A percentile compares a stretch with the other conserved stretches of the same genome.
phyloP scores from a whole-genome alignment of 2,329 filamentous ascomycete species.

The Lasiodiplodia theobromae region DNA sequence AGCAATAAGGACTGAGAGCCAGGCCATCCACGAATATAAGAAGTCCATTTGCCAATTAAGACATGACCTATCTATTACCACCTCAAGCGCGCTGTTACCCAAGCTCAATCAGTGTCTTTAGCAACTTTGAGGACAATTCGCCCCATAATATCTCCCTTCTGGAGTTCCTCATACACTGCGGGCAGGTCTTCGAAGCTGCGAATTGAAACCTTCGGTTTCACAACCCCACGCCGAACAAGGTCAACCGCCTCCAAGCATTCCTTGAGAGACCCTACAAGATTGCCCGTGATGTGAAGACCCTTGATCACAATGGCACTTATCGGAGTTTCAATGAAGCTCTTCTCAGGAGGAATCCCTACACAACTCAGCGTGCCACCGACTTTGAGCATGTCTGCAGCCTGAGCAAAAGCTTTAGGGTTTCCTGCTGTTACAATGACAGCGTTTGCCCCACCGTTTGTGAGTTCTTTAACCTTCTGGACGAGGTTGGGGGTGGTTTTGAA shows the following conservation, averaged over 20 bases:
- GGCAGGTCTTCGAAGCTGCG: slow-evolving; percentile 52
- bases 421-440: slow-evolving; percentile 54
- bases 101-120: not conserved
- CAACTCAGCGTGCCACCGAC: slow-evolving; percentile 54
- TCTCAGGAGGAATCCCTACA: slow-evolving; percentile 53
- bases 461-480: slow-evolving; percentile 43
- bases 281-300: slow-evolving; percentile 52
- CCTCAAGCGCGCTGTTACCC: too few relatives aligned
- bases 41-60: too few relatives aligned
- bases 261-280: slow-evolving; percentile 53
- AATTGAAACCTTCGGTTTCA: slow-evolving; percentile 52
- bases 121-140: slow-evolving; percentile 52
- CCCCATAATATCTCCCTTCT: slow-evolving; percentile 53
- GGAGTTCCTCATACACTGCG: slow-evolving; percentile 53
- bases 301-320: slow-evolving; percentile 56
- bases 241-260: slow-evolving; percentile 57
- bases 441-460: slow-evolving; percentile 51
- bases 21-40: too few relatives aligned
- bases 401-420: slow-evolving; percentile 50
- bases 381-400: slow-evolving; percentile 54
- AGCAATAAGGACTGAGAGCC: too few relatives aligned
- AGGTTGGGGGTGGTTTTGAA: slow-evolving; percentile 46
- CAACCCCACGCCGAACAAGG: slow-evolving; percentile 49
- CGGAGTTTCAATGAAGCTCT: slow-evolving; percentile 47
- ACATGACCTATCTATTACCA: too few relatives aligned